These are phyloP conservation scores for Rhododendron ovatum DNA, from an alignment of 148 eudicot species.

Conservation along the genomic window DNA sequence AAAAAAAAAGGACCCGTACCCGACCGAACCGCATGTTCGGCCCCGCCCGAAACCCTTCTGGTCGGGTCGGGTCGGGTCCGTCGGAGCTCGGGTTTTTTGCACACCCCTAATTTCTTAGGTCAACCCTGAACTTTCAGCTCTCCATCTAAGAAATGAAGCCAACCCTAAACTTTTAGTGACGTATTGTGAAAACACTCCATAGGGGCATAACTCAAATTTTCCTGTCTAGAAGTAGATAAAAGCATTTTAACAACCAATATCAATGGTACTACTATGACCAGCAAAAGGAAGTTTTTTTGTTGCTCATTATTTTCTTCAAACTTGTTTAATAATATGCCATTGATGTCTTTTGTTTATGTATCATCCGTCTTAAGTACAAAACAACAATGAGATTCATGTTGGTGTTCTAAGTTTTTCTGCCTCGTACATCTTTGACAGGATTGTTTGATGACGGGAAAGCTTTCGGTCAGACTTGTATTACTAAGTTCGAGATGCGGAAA, in stretches of 20 bases:
- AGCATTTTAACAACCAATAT: background rate
- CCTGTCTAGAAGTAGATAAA: background rate
- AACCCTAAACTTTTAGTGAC: background rate
- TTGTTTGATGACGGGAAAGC: conserved; percentile 59
- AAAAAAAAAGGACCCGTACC: too few relatives aligned
- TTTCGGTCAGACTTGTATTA: conserved; percentile 38
- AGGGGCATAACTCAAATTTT: background rate
- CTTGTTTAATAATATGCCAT: background rate
- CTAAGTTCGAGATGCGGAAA: conserved; percentile 68
- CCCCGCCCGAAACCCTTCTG: too few relatives aligned
- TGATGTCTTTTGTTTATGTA: background rate
- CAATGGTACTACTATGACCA: background rate
- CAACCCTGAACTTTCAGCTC: background rate
- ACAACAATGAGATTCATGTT: background rate
- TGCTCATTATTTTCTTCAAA: background rate
- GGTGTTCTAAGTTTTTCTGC: background rate
- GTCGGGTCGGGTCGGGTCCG: too few relatives aligned
- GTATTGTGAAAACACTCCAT: background rate
- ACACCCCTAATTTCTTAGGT: background rate
- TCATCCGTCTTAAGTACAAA: background rate
- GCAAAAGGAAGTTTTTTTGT: background rate
- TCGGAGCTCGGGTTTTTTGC: too few relatives aligned
- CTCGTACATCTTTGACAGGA: conserved; percentile 31
- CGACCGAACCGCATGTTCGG: too few relatives aligned
- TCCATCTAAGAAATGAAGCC: background rate